These are phyloP conservation scores for Fallopia convolvulus DNA, from an alignment of 148 eudicot species.

Conservation along the genomic window DNA sequence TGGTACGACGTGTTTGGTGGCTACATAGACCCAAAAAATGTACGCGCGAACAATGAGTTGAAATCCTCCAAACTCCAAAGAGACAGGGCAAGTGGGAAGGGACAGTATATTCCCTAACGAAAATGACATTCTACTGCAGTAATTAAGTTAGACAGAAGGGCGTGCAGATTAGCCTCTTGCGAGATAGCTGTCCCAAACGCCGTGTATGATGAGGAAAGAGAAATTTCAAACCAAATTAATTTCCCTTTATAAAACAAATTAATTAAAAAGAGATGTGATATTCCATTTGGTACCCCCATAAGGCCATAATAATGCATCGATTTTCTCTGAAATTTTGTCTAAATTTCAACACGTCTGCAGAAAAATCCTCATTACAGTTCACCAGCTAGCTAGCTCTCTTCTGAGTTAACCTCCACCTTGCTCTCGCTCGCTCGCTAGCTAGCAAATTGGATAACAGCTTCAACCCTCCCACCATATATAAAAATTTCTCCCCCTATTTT, in stretches of 20 bases:
- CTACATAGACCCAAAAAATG: background rate
- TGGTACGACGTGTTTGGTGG: no score
- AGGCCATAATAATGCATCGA: background rate
- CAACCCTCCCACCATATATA: background rate
- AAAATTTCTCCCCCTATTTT: background rate
- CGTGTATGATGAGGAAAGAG: conserved; percentile 10
- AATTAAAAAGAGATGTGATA: background rate
- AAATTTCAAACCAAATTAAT: background rate
- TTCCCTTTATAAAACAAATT: no score
- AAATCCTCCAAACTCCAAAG: background rate
- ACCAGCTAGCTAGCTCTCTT: background rate
- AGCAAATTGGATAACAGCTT: background rate
- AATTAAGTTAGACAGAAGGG: background rate
- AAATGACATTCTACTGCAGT: conserved; percentile 13
- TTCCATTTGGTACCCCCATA: conserved; percentile 1
- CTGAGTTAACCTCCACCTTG: background rate
- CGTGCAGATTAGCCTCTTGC: background rate
- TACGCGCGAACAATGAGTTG: background rate
- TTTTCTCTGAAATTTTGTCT: background rate
- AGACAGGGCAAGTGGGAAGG: conserved; percentile 1
- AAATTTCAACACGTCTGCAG: background rate
- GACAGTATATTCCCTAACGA: conserved; percentile 6
- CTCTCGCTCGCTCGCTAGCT: background rate
- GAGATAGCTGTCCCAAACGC: conserved; percentile 4
- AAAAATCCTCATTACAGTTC: background rate